Evolutionary conservation across 31 red algal genomes (phyloP).

Genomic region (Bonnemaisonia californica): DNA sequence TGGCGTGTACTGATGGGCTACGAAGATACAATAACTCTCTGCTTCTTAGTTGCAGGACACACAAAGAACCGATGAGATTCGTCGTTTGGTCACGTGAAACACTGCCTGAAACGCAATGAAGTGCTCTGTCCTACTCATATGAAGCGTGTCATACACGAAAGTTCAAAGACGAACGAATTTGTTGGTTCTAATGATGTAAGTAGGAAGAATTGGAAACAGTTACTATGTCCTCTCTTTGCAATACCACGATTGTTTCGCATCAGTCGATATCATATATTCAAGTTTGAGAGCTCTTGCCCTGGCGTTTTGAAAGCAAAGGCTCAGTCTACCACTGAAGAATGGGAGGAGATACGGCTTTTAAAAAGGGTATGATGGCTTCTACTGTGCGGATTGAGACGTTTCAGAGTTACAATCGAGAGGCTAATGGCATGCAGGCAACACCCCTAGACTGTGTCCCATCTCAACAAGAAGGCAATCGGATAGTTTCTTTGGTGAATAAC

Average conservation of each 20-base stretch:
- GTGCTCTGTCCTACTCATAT: neutral
- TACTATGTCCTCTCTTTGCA: slow-evolving; percentile 15
- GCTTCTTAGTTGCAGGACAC: slow-evolving; percentile 42
- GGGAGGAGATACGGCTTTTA: slow-evolving; percentile 3
- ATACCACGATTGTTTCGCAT: slow-evolving; percentile 29
- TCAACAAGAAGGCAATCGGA: slow-evolving; percentile 34
- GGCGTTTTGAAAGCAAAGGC: slow-evolving; percentile 21
- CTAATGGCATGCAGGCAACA: neutral
- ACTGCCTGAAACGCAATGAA: slow-evolving; percentile 3
- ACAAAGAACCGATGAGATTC: slow-evolving; percentile 45
- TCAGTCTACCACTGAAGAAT: slow-evolving; percentile 17
- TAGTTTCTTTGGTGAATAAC: slow-evolving; percentile 45
- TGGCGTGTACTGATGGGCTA: slow-evolving; percentile 14
- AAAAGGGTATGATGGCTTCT: neutral
- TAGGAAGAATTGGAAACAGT: slow-evolving; percentile 27
- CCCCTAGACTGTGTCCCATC: slow-evolving; percentile 22
- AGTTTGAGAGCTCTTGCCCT: neutral
- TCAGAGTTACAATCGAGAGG: neutral
- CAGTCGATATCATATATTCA: slow-evolving; percentile 46
- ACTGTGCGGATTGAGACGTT: neutral
- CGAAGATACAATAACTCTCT: neutral
- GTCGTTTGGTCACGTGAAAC: slow-evolving; percentile 22
- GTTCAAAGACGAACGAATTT: slow-evolving; percentile 8
- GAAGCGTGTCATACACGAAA: slow-evolving; percentile 16
- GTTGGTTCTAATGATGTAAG: slow-evolving; percentile 13